phyloP scores from a whole-genome alignment of 164 flowering plant genomes.

The Dillenia suffruticosa region DNA sequence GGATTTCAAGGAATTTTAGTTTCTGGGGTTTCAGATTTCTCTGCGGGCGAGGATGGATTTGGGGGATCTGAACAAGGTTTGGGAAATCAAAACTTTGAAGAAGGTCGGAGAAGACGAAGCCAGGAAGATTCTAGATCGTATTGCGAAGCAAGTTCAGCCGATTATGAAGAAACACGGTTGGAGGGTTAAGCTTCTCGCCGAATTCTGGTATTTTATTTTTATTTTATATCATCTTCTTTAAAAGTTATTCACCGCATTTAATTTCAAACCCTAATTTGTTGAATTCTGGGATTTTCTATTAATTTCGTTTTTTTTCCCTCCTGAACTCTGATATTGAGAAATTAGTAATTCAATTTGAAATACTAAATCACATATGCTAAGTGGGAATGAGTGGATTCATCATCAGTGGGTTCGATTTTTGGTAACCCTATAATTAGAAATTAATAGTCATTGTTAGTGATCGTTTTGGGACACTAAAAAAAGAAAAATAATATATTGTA shows the following conservation, averaged over 20 bases:
- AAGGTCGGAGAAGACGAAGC: slow-evolving; percentile 71
- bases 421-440: too few species aligned
- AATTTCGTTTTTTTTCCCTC: neutral
- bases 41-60: slow-evolving; percentile 34
- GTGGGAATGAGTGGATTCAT: too few species aligned
- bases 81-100: slow-evolving; percentile 85
- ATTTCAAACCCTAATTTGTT: neutral
- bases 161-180: slow-evolving; percentile 85
- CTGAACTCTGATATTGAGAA: neutral
- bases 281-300: neutral
- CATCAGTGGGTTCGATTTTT: too few species aligned
- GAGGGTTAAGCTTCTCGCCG: slow-evolving; percentile 90
- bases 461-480: too few species aligned
- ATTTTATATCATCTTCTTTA: neutral
- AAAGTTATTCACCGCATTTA: too few species aligned
- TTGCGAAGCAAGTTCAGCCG: slow-evolving; percentile 94
- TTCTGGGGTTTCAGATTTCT: slow-evolving; percentile 1
- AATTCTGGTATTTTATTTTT: slow-evolving; percentile 53
- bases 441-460: too few species aligned
- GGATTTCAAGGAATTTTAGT: too few species aligned
- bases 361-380: too few species aligned
- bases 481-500: too few species aligned
- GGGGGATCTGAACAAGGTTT: slow-evolving; percentile 74
- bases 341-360: too few species aligned
- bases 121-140: slow-evolving; percentile 49